Evolutionary conservation across 108 stramenopile species (phyloP).

Genomic region (Stephanodiscus triporus): DNA sequence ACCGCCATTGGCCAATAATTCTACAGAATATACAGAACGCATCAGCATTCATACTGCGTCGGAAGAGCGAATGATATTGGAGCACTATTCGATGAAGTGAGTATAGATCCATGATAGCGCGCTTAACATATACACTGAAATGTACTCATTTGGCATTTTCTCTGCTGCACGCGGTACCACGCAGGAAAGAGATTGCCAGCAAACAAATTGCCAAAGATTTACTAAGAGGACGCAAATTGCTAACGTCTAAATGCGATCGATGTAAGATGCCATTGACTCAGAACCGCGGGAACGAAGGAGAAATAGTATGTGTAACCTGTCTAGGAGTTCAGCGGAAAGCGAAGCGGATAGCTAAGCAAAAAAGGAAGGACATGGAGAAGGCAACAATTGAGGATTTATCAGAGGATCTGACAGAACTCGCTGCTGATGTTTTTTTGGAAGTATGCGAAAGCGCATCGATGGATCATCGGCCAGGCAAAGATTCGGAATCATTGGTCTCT

Average conservation of each 20-base stretch:
- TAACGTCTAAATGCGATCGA: conserved; percentile 27
- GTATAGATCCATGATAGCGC: neutral
- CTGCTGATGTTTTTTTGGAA: neutral
- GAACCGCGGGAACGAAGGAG: conserved; percentile 3
- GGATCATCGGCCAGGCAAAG: neutral
- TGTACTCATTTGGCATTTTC: neutral
- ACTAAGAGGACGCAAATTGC: conserved; percentile 27
- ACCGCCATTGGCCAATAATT: neutral
- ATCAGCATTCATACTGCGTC: conserved; percentile 35
- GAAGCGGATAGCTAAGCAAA: conserved; percentile 27
- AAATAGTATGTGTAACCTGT: conserved; percentile 36
- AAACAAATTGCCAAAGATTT: conserved; percentile 45
- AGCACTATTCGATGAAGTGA: conserved; percentile 32
- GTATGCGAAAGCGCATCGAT: neutral
- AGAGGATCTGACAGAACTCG: neutral
- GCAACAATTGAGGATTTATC: neutral
- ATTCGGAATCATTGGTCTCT: neutral
- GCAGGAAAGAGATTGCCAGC: conserved; percentile 38
- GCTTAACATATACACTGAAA: neutral
- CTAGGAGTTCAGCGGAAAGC: conserved; percentile 37
- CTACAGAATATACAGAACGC: neutral
- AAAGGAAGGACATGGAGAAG: conserved; percentile 17
- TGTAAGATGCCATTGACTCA: conserved; percentile 49
- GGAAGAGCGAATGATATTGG: conserved; percentile 44
- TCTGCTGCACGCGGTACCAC: neutral